Evolutionary conservation across 345 rosid species (phyloP), one percentile per base, ranked within the genome.

Genomic region (Lepidium aucheri): DNA sequence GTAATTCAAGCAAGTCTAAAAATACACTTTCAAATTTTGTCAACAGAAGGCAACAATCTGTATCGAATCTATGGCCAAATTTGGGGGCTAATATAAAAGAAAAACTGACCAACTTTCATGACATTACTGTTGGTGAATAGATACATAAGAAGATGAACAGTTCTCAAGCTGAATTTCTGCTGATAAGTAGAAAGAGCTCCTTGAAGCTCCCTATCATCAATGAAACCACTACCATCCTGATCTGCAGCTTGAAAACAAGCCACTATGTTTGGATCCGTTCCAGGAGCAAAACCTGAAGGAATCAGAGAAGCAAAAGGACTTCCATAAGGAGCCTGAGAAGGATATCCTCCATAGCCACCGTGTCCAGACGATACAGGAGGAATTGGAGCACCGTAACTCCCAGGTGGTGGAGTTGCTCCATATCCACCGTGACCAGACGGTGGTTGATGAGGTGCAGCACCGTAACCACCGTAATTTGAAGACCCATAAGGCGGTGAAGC

Each of bases 171-270:
- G 84, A 90, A 94, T 70, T 80, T 83, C 81, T 94, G 96, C 36
- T 74, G 85, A 44, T 88, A 88, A 14, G 86, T 68, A 30, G 99
- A 86, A 10, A 94, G 81, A 26, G 96, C 99, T 47, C 84, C 81
- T 77, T 94, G 96, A 53, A 90, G 79, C 75, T 94, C 99, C 61
- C 80, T 88, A 34, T 94, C 99, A 51, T 94, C 97, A 57, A 90
- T 88, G 35, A 88, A 67, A 0, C 96, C 97, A 68, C 99, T 94
- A 8, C 89, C 80, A 68, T 94, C 99, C 74, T 74, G 87, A 77
- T 90, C 97, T 11, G 99, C 97, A 58, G 76, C 32, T 65, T 85
- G 91, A 55, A 90, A 93, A 67, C 91, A 81, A 30, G 96, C 87
- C 64, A 94, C 76, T 49, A 94, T 47, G 75, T 36, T 83, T 20